Percentiles rank a stretch among this genome's conserved stretches.
These are phyloP conservation scores for Naganishia sp. DNA, from an alignment of 1,284 basidiomycete genomes.

Conservation along the genomic window DNA sequence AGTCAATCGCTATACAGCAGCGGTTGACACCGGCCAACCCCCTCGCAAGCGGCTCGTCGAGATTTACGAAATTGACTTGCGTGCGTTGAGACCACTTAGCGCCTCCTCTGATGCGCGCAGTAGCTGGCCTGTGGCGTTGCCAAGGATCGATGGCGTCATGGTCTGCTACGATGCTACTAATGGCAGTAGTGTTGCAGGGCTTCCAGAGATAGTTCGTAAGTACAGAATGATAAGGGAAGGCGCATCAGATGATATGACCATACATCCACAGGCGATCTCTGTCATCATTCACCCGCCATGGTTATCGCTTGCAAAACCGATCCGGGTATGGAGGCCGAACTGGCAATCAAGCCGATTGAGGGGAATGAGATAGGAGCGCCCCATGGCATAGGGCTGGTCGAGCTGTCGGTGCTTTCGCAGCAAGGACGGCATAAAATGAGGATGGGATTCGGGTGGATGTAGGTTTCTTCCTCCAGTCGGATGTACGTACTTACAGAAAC, in stretches of 20 bases:
- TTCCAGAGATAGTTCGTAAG: slow-evolving; percentile 47
- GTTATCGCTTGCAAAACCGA: slow-evolving; percentile 54
- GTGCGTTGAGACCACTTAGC: slow-evolving; percentile 34
- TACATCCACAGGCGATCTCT: slow-evolving; percentile 36
- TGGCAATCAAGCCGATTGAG: slow-evolving; percentile 45
- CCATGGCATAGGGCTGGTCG: slow-evolving; percentile 52
- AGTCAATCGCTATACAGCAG: slow-evolving; percentile 45
- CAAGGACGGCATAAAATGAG: slow-evolving; percentile 53
- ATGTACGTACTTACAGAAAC: too few relatives aligned
- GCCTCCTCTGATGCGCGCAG: background rate
- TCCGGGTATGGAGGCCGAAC: slow-evolving; percentile 35
- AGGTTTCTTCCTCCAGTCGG: too few relatives aligned
- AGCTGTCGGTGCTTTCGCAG: slow-evolving; percentile 44
- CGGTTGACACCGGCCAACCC: slow-evolving; percentile 45
- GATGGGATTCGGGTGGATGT: slow-evolving; percentile 50
- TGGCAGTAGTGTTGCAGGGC: slow-evolving; percentile 40
- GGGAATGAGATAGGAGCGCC: slow-evolving; percentile 51
- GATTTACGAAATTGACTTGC: slow-evolving; percentile 49
- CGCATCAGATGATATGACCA: background rate
- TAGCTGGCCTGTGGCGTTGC: slow-evolving; percentile 42
- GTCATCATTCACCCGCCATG: slow-evolving; percentile 43
- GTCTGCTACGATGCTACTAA: slow-evolving; percentile 51
- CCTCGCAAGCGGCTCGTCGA: slow-evolving; percentile 43
- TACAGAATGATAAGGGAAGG: slow-evolving; percentile 6
- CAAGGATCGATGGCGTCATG: slow-evolving; percentile 45